A percentile compares a stretch with the other conserved stretches of the same genome.
Evolutionary conservation across 805 yeast genomes (phyloP).

Genomic region (Candida sonorensis): DNA sequence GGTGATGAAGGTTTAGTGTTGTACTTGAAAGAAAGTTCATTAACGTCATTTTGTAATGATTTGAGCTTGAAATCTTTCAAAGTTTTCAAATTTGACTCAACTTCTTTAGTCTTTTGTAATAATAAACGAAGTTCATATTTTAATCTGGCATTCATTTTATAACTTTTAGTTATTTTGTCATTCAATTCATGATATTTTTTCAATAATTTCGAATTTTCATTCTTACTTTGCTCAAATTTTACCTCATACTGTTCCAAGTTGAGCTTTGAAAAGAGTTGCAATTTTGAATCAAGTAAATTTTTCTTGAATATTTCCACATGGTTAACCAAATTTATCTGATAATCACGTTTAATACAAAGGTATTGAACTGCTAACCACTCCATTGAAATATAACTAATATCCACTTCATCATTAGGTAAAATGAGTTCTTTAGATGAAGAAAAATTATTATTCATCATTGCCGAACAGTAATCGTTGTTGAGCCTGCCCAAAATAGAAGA

Average conservation of each 20-base stretch:
- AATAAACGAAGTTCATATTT: constrained; percentile 60
- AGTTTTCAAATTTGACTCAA: constrained; percentile 46
- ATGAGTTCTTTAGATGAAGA: constrained; percentile 9
- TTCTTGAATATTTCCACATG: constrained; percentile 11
- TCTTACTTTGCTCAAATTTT: constrained; percentile 8
- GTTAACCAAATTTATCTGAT: constrained; percentile 14
- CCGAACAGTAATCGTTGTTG: too few relatives aligned
- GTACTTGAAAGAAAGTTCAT: too few relatives aligned
- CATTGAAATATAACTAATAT: constrained; percentile 3
- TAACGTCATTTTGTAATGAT: constrained; percentile 14
- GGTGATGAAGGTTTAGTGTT: too few relatives aligned
- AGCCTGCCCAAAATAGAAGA: constrained; percentile 23
- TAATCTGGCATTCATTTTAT: constrained; percentile 50
- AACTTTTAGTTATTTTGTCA: constrained; percentile 41
- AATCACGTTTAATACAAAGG: constrained; percentile 12
- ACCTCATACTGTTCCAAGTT: constrained; percentile 6
- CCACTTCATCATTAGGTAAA: too few relatives aligned
- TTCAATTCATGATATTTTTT: constrained; percentile 22
- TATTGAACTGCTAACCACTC: constrained; percentile 24
- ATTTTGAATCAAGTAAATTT: constrained; percentile 11
- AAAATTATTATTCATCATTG: not conserved
- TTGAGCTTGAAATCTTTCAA: constrained; percentile 31
- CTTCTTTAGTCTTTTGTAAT: constrained; percentile 56
- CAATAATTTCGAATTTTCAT: constrained; percentile 13
- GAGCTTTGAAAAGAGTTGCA: constrained; percentile 13